Evolutionary conservation across 805 yeast species (phyloP), one percentile per base, ranked within the genome.

Genomic region (Wickerhamiella sorbophila): DNA sequence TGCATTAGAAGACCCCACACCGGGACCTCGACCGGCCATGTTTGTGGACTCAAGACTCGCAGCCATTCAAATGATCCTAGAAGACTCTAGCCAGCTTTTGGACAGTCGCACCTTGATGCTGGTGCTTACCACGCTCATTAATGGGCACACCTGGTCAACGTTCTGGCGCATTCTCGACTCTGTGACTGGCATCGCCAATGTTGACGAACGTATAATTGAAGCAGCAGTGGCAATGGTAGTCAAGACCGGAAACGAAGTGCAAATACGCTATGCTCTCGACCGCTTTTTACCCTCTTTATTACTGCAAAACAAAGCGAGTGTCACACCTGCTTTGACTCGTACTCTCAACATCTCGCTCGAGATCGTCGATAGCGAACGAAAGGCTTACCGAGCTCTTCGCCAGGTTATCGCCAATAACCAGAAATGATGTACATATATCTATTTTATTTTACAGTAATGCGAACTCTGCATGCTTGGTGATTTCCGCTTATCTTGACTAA

Each of bases 111-210:
- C 47, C 17, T 45, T 56, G 5, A 45, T 49, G 4, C 45, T 59
- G 47, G 43, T 51, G 15, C 45, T 61, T 21, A 44, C 58, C 2
- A 49, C 58, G 4, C 45, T 59, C 24, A 52, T 53, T 15, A 56
- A 55, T 38, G 51, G 48, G 14, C 46, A 44, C 12, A 39, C 42
- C 16, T 58, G 55, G 54, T 43, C 40, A 21, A 42, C 52, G 18
- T 58, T 62, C 36, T 61, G 64, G 64, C 44, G 50, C 18, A 38
- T 53, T 3, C 51, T 57, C 49, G 45, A 50, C 18, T 43, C 45
- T n/a, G 44, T 56, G 10, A 33, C 41, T 5, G 15, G 36, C 10
- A 39, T 49, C 4, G 43, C 48, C 2, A 29, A 43, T 6, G 33
- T 56, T 4, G 54, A 49, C 19, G 21, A 39, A 4, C 51, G 48